These are phyloP conservation scores for Sporothrix inflata DNA, from an alignment of 2,329 filamentous ascomycete genomes.

Conservation along the genomic window DNA sequence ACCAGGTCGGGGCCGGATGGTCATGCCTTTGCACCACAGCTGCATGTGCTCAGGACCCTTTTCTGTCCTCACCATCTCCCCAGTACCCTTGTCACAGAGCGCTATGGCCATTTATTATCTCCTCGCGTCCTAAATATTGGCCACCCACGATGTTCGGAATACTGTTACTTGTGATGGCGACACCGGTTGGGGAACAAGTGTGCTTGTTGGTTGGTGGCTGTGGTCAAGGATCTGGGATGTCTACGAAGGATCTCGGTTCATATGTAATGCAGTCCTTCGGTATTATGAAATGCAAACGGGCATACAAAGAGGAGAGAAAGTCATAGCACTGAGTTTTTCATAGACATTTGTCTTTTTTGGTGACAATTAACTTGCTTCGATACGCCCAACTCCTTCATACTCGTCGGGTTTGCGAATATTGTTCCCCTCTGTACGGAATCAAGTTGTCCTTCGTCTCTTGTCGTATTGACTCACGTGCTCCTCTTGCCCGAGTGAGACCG, in stretches of 20 bases:
- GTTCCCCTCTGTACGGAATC: no score
- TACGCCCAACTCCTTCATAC: background rate
- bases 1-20: no score
- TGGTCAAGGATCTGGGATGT: background rate
- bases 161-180: no score
- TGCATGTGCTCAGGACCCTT: slow-evolving; percentile 4
- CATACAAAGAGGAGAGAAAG: background rate
- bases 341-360: background rate
- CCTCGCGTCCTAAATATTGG: background rate
- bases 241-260: background rate
- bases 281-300: background rate
- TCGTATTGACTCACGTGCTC: no score
- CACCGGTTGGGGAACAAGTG: background rate
- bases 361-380: background rate
- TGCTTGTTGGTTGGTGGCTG: background rate
- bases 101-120: background rate
- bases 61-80: background rate
- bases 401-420: background rate
- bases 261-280: background rate
- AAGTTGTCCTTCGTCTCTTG: no score
- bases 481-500: no score
- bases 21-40: background rate
- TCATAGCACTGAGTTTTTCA: background rate
- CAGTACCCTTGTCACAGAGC: background rate
- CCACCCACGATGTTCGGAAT: no score